phyloP scores from a whole-genome alignment of 108 stramenopile genomes.

The Fragilariopsis cylindrus region DNA sequence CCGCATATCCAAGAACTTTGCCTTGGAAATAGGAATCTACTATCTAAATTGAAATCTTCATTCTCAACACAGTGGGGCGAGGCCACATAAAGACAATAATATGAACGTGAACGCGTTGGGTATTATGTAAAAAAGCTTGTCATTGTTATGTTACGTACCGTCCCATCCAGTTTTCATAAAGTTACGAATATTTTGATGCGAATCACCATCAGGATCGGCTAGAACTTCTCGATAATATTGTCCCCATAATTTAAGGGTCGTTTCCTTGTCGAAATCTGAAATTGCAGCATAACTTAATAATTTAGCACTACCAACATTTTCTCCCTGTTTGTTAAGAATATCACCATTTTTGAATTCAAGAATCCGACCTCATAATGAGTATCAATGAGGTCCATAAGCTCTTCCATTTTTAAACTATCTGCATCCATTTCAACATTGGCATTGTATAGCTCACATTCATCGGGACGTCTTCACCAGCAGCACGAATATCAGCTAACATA shows the following conservation, averaged over 20 bases:
- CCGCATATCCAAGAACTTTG: neutral
- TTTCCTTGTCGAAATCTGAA: slow-evolving; percentile 78
- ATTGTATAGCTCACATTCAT: slow-evolving; percentile 79
- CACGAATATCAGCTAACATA: slow-evolving; percentile 83
- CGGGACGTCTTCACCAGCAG: slow-evolving; percentile 77
- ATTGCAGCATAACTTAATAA: slow-evolving; percentile 82
- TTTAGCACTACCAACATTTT: slow-evolving; percentile 86
- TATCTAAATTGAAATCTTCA: slow-evolving; percentile 16
- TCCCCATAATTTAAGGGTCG: slow-evolving; percentile 83
- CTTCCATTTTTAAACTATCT: slow-evolving; percentile 73
- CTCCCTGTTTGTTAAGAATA: slow-evolving; percentile 73
- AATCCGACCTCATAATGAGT: slow-evolving; percentile 73
- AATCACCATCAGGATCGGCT: slow-evolving; percentile 68
- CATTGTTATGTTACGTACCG: slow-evolving; percentile 5
- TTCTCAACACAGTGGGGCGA: neutral
- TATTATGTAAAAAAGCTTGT: neutral
- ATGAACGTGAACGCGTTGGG: neutral
- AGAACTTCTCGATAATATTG: slow-evolving; percentile 87
- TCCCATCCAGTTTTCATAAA: slow-evolving; percentile 84
- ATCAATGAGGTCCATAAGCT: slow-evolving; percentile 80
- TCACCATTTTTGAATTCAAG: slow-evolving; percentile 88
- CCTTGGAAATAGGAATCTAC: slow-evolving; percentile 15
- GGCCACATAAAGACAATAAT: too few species aligned
- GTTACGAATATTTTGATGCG: slow-evolving; percentile 86
- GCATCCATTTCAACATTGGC: slow-evolving; percentile 85